These are phyloP conservation scores for Metschnikowia kofuensis DNA, from an alignment of 805 yeast genomes.

Conservation along the genomic window DNA sequence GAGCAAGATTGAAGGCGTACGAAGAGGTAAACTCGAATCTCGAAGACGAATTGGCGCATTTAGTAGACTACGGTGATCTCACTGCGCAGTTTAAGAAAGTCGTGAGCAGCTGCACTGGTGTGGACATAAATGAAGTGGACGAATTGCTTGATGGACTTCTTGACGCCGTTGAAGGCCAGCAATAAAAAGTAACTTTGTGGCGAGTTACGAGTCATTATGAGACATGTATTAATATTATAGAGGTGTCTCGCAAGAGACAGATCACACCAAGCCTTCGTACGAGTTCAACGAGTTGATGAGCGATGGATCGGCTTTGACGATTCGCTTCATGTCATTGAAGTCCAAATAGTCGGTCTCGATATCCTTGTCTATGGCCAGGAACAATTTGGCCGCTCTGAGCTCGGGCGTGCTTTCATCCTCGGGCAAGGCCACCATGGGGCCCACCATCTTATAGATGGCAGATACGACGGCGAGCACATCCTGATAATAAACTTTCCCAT, in stretches of 20 bases:
- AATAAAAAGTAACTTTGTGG: constrained; percentile 26
- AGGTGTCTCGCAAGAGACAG: constrained; percentile 37
- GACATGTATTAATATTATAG: constrained; percentile 85
- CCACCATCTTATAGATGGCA: constrained; percentile 93
- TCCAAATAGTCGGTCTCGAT: constrained; percentile 60
- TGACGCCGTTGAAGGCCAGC: constrained; percentile 80
- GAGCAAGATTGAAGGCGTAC: constrained; percentile 82
- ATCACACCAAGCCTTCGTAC: constrained; percentile 73
- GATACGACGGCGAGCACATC: constrained; percentile 79
- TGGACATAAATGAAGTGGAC: constrained; percentile 77
- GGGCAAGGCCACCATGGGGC: constrained; percentile 83
- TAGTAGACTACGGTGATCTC: constrained; percentile 44
- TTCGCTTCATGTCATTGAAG: constrained; percentile 80
- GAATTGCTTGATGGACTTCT: constrained; percentile 77
- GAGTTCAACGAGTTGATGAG: constrained; percentile 73
- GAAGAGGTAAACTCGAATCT: constrained; percentile 62
- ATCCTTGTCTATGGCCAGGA: constrained; percentile 69
- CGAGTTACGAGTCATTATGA: constrained; percentile 56
- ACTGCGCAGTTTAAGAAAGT: constrained; percentile 78
- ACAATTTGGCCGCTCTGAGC: constrained; percentile 76
- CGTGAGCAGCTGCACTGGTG: constrained; percentile 86
- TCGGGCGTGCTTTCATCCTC: constrained; percentile 94
- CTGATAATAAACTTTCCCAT: constrained; percentile 69
- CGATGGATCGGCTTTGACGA: constrained; percentile 74
- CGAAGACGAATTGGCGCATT: constrained; percentile 46